phyloP scores from a whole-genome alignment of 768 basidiomycete genomes.

The Cyclocybe aegerita region DNA sequence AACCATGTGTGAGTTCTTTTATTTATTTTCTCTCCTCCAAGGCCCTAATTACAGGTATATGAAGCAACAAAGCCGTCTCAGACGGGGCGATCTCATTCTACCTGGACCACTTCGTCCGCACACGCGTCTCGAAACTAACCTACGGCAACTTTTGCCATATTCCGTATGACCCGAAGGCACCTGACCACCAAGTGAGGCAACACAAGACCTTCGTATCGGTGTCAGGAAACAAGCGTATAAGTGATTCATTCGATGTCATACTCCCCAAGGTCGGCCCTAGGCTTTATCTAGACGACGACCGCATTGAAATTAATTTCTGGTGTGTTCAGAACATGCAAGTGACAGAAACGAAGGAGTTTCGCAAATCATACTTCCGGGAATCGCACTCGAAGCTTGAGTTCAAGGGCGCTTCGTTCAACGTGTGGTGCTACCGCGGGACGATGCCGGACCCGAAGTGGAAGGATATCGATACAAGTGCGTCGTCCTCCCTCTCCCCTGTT shows the following conservation, averaged over 20 bases:
- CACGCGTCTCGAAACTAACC: slow-evolving; percentile 14
- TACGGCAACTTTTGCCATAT: slow-evolving; percentile 13
- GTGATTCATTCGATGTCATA: slow-evolving; percentile 32
- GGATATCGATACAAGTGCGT: slow-evolving; percentile 15
- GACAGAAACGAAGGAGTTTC: slow-evolving; percentile 37
- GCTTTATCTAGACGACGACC: background rate
- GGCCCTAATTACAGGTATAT: too few species aligned
- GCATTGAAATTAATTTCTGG: background rate
- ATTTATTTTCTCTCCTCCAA: background rate
- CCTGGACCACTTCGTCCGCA: slow-evolving; percentile 17
- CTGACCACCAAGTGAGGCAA: slow-evolving; percentile 34
- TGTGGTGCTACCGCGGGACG: slow-evolving; percentile 20
- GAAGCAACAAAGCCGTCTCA: slow-evolving; percentile 16
- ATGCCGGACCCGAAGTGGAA: slow-evolving; percentile 17
- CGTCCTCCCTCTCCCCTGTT: too few species aligned
- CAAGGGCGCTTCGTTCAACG: slow-evolving; percentile 1
- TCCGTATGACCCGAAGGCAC: slow-evolving; percentile 22
- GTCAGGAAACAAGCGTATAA: slow-evolving; percentile 30
- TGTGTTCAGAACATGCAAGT: slow-evolving; percentile 32
- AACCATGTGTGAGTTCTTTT: slow-evolving; percentile 7
- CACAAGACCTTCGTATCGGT: slow-evolving; percentile 23
- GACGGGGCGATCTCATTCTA: slow-evolving; percentile 21
- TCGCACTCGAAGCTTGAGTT: slow-evolving; percentile 3
- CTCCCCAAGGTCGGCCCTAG: slow-evolving; percentile 25
- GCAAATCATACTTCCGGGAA: slow-evolving; percentile 24